Evolutionary conservation across 257 asterid species (phyloP).

Genomic region (Salvia hispanica): DNA sequence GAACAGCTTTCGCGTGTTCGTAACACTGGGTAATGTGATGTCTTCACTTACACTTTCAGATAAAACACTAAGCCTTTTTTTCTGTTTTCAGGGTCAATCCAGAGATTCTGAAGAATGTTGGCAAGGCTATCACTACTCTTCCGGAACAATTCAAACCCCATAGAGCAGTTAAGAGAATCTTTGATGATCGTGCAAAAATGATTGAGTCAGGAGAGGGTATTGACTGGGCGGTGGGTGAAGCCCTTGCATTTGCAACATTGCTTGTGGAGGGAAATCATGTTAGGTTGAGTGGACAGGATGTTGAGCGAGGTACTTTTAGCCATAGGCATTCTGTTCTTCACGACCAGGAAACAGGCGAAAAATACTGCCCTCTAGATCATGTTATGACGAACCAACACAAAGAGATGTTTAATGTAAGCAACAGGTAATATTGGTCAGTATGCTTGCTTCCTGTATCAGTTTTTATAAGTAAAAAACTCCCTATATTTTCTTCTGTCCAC

Average conservation of each 20-base stretch:
- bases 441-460: constrained; percentile 17
- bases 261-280: constrained; percentile 97
- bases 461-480: too few species aligned
- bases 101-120: constrained; percentile 88
- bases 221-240: constrained; percentile 98
- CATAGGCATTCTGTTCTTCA: constrained; percentile 93
- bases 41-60: constrained; percentile 6
- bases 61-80: constrained; percentile 17
- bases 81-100: constrained; percentile 72
- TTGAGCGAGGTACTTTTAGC: constrained; percentile 98
- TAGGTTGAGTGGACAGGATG: constrained; percentile 98
- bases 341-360: constrained; percentile 86
- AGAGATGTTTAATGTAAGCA: constrained; percentile 98
- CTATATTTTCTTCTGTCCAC: constrained; percentile 4
- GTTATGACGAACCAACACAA: constrained; percentile 80
- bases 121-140: constrained; percentile 78
- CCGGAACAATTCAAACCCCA: constrained; percentile 86
- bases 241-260: constrained; percentile 96
- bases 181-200: constrained; percentile 90
- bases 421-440: constrained; percentile 57
- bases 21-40: constrained; percentile 70
- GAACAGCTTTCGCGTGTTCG: constrained; percentile 88
- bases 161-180: constrained; percentile 79
- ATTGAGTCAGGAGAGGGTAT: constrained; percentile 93
- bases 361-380: constrained; percentile 93